Percentiles rank a stretch among this genome's conserved stretches.
Conservation (phyloP, 768 basidiomycete species). For the Pulveroboletus ravenelii region DNA sequence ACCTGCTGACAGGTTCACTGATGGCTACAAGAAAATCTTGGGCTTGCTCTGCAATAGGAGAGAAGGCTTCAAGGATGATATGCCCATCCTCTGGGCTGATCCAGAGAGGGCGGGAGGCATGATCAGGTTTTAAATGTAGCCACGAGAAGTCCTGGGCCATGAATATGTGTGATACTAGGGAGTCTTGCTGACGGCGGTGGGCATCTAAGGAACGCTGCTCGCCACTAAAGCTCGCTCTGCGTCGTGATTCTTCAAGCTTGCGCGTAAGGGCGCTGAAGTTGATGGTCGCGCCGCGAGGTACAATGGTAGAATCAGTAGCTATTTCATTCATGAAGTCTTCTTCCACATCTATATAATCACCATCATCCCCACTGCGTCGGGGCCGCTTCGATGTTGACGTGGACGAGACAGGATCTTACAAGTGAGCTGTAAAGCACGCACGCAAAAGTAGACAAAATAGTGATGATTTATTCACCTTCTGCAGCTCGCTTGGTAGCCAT, state of each 20-base stretch:
- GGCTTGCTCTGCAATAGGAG: slow-evolving; percentile 95
- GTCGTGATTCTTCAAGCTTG: slow-evolving; percentile 64
- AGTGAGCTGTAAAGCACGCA: neutral
- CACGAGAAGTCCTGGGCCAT: slow-evolving; percentile 82
- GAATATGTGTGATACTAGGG: slow-evolving; percentile 76
- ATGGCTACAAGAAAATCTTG: slow-evolving; percentile 98
- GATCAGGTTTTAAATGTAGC: slow-evolving; percentile 86
- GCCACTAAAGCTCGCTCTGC: slow-evolving; percentile 34
- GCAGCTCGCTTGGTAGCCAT: slow-evolving; percentile 39
- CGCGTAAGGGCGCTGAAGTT: slow-evolving; percentile 82
- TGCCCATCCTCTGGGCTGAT: slow-evolving; percentile 88
- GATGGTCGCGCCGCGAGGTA: slow-evolving; percentile 75
- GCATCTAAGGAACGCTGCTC: slow-evolving; percentile 52
- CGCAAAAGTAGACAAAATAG: neutral
- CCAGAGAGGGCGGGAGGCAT: slow-evolving; percentile 90
- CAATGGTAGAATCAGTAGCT: slow-evolving; percentile 36
- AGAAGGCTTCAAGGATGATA: slow-evolving; percentile 97
- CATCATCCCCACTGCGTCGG: slow-evolving; percentile 44
- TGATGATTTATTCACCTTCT: slow-evolving; percentile 32
- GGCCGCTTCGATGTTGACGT: slow-evolving; percentile 35
- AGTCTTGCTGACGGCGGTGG: slow-evolving; percentile 71
- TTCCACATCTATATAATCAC: slow-evolving; percentile 56
- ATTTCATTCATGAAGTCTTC: slow-evolving; percentile 44
- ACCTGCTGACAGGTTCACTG: slow-evolving; percentile 98
- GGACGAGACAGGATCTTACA: slow-evolving; percentile 19